Conservation (phyloP, 2,329 filamentous ascomycete species). For the Ceratocystis papillata region DNA sequence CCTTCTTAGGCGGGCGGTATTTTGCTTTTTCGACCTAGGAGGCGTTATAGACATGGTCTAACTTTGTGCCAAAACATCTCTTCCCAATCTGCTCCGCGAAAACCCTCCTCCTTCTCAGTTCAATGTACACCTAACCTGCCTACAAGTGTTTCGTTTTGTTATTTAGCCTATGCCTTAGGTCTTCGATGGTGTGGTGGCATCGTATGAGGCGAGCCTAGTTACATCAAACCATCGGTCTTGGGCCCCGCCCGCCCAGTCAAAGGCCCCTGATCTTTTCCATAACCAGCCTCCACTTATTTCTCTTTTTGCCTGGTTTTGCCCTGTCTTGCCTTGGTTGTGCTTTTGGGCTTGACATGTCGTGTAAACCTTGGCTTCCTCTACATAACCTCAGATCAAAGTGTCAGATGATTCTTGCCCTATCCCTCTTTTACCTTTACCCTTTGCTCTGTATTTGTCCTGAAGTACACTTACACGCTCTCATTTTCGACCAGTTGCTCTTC, state of each 20-base stretch:
- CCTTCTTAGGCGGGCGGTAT: background rate
- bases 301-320: background rate
- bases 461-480: background rate
- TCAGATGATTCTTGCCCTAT: constrained; percentile 9
- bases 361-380: background rate
- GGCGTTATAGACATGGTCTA: background rate
- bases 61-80: background rate
- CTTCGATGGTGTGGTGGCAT: constrained; percentile 3
- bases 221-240: background rate
- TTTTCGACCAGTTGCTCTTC: background rate
- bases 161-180: background rate
- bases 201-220: background rate
- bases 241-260: background rate
- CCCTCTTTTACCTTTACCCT: background rate
- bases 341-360: constrained; percentile 9
- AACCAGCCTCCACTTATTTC: constrained; percentile 4
- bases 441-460: background rate
- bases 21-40: background rate
- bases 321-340: background rate
- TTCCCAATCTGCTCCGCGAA: background rate
- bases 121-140: background rate
- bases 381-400: constrained; percentile 11
- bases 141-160: background rate
- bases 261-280: background rate
- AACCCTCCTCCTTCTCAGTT: background rate